Conservation (phyloP, 352 stramenopile species). For the Pythium aquatile region DNA sequence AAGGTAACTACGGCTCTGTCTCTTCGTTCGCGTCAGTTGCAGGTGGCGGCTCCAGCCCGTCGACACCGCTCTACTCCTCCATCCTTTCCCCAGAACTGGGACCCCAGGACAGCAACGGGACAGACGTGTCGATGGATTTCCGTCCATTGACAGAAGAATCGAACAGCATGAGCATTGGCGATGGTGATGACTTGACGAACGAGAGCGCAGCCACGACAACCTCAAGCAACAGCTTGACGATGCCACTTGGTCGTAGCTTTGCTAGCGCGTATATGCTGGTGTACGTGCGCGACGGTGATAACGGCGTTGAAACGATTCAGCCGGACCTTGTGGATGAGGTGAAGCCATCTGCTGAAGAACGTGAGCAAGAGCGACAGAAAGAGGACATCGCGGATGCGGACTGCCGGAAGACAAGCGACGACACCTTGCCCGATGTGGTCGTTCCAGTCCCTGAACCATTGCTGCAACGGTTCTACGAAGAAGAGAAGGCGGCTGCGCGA, state of each 20-base stretch:
- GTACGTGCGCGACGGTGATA: conserved; percentile 77
- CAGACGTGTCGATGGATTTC: conserved; percentile 29
- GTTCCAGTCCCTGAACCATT: conserved; percentile 43
- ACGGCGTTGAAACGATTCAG: conserved; percentile 64
- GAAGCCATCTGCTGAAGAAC: background rate
- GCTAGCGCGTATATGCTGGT: conserved; percentile 90
- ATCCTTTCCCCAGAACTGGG: conserved; percentile 46
- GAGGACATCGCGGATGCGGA: conserved; percentile 31
- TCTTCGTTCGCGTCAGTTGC: conserved; percentile 10
- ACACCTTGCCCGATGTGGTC: background rate
- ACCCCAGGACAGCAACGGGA: conserved; percentile 19
- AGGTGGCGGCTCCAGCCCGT: conserved; percentile 22
- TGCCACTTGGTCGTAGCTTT: conserved; percentile 64
- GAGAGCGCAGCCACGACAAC: background rate
- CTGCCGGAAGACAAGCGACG: conserved; percentile 9
- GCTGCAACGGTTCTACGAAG: conserved; percentile 69
- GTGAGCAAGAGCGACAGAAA: background rate
- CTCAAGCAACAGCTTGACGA: conserved; percentile 39
- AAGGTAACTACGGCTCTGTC: conserved; percentile 75
- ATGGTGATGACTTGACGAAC: conserved; percentile 9
- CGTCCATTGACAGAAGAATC: conserved; percentile 37
- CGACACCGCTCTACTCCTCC: conserved; percentile 55
- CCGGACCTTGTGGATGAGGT: conserved; percentile 12
- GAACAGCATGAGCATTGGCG: background rate
- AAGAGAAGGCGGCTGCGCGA: conserved; percentile 62